Percentiles rank a stretch among this genome's conserved stretches.
Evolutionary conservation across 805 yeast species (phyloP).

Genomic region (Millerago galiae): DNA sequence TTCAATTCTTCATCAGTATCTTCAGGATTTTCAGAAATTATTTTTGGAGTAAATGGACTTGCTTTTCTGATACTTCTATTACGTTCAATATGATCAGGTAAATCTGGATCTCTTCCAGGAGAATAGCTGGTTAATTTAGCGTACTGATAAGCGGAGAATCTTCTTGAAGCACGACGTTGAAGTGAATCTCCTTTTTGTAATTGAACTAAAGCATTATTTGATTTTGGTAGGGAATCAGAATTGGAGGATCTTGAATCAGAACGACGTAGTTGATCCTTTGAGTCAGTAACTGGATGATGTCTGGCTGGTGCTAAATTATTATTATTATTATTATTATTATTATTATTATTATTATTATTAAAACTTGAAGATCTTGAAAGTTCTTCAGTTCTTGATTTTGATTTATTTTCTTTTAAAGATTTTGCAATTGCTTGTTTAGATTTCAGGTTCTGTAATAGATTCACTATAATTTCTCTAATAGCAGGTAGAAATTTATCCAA

Average conservation of each 20-base stretch:
- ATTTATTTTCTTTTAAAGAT: conserved; percentile 25
- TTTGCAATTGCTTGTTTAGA: conserved; percentile 62
- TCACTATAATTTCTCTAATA: conserved; percentile 80
- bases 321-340: neutral
- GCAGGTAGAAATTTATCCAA: conserved; percentile 76
- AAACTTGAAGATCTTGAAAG: conserved; percentile 4
- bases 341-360: neutral
- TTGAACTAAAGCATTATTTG: conserved; percentile 61
- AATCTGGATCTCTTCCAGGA: conserved; percentile 24
- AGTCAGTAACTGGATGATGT: neutral
- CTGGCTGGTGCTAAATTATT: neutral
- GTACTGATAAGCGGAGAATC: conserved; percentile 91
- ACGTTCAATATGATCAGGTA: conserved; percentile 20
- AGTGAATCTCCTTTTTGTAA: conserved; percentile 78
- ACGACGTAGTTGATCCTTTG: neutral
- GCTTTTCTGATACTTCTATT: conserved; percentile 12
- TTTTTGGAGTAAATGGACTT: conserved; percentile 7
- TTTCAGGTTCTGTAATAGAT: conserved; percentile 71
- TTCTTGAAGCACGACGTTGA: conserved; percentile 86
- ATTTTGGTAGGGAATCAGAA: conserved; percentile 6
- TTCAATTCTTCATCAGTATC: conserved; percentile 1
- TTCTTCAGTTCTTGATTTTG: conserved; percentile 12
- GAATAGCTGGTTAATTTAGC: conserved; percentile 59
- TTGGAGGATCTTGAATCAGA: conserved; percentile 1
- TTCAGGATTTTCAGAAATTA: neutral